Conservation (phyloP, 2,329 filamentous ascomycete species). For the Triangularia setosa region DNA sequence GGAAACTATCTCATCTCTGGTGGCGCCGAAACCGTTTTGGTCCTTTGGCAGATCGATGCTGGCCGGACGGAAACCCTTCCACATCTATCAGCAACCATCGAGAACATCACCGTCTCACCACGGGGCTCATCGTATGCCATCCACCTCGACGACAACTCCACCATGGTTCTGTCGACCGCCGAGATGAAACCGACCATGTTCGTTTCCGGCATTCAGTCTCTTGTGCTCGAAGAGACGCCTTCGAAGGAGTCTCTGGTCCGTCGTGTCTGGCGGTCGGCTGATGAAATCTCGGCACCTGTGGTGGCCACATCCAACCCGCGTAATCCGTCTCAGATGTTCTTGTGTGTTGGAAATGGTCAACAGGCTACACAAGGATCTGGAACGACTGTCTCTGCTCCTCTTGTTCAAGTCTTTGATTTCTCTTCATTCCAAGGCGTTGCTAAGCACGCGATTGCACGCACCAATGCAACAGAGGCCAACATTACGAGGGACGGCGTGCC, state of each 20-base stretch:
- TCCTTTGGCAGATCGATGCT: slow-evolving; percentile 91
- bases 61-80: slow-evolving; percentile 77
- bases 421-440: slow-evolving; percentile 70
- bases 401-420: slow-evolving; percentile 84
- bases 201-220: slow-evolving; percentile 74
- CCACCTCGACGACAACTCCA: slow-evolving; percentile 86
- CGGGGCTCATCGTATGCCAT: slow-evolving; percentile 77
- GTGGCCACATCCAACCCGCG: slow-evolving; percentile 61
- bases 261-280: slow-evolving; percentile 45
- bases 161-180: slow-evolving; percentile 84
- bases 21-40: slow-evolving; percentile 81
- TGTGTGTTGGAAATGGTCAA: slow-evolving; percentile 63
- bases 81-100: slow-evolving; percentile 82
- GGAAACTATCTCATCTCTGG: slow-evolving; percentile 93
- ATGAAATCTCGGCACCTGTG: slow-evolving; percentile 46
- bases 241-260: slow-evolving; percentile 52
- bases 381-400: slow-evolving; percentile 47
- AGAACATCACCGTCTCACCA: slow-evolving; percentile 78
- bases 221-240: slow-evolving; percentile 46
- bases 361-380: slow-evolving; percentile 51
- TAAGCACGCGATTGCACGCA: slow-evolving; percentile 85
- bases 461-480: slow-evolving; percentile 79
- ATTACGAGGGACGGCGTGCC: slow-evolving; percentile 66
- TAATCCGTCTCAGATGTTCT: slow-evolving; percentile 59
- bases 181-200: slow-evolving; percentile 83